Conservation (phyloP, 768 basidiomycete genomes). For the Termitomyces sp. region DNA sequence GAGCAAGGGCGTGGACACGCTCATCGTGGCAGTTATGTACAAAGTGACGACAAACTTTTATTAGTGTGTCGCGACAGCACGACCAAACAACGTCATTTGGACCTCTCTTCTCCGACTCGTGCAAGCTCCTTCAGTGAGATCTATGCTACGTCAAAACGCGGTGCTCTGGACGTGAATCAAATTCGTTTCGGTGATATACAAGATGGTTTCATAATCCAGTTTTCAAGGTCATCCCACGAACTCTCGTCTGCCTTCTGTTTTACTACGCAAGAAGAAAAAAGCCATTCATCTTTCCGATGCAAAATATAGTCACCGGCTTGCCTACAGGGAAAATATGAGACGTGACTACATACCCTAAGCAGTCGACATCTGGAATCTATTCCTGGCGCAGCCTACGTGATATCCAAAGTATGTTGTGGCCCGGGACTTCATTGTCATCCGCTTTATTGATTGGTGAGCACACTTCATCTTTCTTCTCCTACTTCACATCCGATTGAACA, state of each 20-base stretch:
- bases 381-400: conserved; percentile 38
- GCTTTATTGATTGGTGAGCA: conserved; percentile 38
- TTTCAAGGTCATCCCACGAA: conserved; percentile 15
- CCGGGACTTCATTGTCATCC: conserved; percentile 39
- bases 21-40: conserved; percentile 26
- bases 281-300: conserved; percentile 20
- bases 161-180: conserved; percentile 17
- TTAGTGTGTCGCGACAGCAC: neutral
- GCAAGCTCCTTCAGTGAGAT: conserved; percentile 16
- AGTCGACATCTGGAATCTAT: conserved; percentile 36
- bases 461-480: conserved; percentile 39
- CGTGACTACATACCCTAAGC: conserved; percentile 30
- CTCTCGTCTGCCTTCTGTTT: conserved; percentile 33
- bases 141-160: conserved; percentile 11
- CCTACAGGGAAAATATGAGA: conserved; percentile 22
- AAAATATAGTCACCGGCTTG: conserved; percentile 41
- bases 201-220: conserved; percentile 10
- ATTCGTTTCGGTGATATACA: conserved; percentile 18
- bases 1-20: conserved; percentile 60
- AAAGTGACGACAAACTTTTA: neutral
- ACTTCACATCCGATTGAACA: conserved; percentile 36
- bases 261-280: conserved; percentile 25
- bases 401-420: conserved; percentile 47
- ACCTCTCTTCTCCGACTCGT: too few relatives aligned
- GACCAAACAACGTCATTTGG: conserved; percentile 13